These are phyloP conservation scores for Aspergillus sp. DNA, from an alignment of 2,329 filamentous ascomycete species.

Conservation along the genomic window DNA sequence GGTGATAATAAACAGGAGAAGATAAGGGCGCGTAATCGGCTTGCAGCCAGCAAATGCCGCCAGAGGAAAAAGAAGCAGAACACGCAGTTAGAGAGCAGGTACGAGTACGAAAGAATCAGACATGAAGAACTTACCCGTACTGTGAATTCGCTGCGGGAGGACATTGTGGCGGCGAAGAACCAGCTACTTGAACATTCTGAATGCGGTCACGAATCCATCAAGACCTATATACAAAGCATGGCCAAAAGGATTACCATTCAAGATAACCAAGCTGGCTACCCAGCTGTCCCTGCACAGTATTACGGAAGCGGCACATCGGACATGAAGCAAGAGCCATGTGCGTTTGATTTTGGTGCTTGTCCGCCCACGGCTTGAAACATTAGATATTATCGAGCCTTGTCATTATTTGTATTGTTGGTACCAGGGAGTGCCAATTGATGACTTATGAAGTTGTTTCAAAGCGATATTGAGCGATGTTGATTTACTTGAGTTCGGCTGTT, in stretches of 20 bases:
- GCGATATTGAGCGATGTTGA: neutral
- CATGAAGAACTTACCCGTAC: neutral
- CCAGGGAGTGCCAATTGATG: neutral
- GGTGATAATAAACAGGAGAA: conserved; percentile 43
- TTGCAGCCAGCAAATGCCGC: conserved; percentile 62
- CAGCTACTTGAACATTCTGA: conserved; percentile 1
- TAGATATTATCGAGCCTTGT: neutral
- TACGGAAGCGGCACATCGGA: neutral
- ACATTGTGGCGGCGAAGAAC: neutral
- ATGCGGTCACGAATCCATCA: conserved; percentile 1
- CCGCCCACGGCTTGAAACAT: neutral
- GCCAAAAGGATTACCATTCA: neutral
- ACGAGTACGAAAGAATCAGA: conserved; percentile 11
- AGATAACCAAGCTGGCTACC: neutral
- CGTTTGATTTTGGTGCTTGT: neutral
- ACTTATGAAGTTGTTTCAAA: neutral
- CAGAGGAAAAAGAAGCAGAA: conserved; percentile 63
- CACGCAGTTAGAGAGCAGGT: conserved; percentile 47
- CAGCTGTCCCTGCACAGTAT: neutral
- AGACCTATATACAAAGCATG: neutral
- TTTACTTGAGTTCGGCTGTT: neutral
- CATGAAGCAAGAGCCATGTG: neutral
- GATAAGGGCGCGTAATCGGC: conserved; percentile 59
- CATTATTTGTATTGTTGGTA: neutral
- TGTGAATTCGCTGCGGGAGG: neutral